Conservation (phyloP, 208 protist species). For the Balamuthia mandrillaris region DNA sequence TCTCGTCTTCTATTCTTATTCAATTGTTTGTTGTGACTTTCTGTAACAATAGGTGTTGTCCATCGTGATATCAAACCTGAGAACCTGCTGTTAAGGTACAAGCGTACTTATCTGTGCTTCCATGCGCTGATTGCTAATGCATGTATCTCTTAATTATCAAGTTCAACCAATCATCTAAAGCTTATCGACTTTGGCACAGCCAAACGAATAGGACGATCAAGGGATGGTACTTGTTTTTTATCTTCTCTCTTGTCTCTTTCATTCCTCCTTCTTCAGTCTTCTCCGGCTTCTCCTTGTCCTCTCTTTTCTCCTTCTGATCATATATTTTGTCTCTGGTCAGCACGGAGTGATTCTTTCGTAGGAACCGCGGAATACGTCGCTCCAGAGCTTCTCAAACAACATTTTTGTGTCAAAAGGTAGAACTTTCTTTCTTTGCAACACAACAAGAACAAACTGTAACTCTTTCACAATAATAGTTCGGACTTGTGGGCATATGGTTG, state of each 20-base stretch:
- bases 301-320: background rate
- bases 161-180: constrained; percentile 3
- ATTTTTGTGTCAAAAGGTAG: constrained; percentile 42
- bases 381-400: constrained; percentile 59
- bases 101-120: background rate
- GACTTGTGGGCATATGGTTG: constrained; percentile 68
- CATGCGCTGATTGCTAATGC: background rate
- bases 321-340: background rate
- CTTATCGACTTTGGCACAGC: constrained; percentile 31
- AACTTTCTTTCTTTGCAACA: background rate
- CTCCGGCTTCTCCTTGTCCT: no score
- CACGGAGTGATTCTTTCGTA: constrained; percentile 51
- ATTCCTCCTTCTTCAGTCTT: no score
- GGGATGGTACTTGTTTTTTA: background rate
- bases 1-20: background rate
- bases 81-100: background rate
- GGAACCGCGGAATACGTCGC: constrained; percentile 67
- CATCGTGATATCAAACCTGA: background rate
- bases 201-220: background rate
- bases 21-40: background rate
- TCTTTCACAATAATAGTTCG: constrained; percentile 7
- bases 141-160: background rate
- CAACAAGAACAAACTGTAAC: no score
- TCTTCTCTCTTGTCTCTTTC: background rate
- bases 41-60: background rate